A percentile compares a stretch with the other conserved stretches of the same genome.
These are phyloP conservation scores for Lipomyces yamadae DNA, from an alignment of 805 yeast species.

Conservation along the genomic window DNA sequence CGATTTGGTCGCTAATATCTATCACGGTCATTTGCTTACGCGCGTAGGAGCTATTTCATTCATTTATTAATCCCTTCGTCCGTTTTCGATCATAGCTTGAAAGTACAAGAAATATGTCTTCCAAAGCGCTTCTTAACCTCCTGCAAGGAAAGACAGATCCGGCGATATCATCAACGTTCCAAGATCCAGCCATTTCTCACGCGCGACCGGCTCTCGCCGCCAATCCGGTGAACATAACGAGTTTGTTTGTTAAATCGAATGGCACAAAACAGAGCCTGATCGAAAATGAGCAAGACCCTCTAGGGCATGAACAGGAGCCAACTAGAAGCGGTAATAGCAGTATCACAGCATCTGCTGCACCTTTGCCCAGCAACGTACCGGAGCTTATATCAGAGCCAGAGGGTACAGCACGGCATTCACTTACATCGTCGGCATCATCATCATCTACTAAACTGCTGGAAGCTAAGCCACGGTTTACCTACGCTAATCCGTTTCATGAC, in stretches of 20 bases:
- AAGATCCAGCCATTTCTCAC: conserved; percentile 32
- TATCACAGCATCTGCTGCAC: neutral
- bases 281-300: neutral
- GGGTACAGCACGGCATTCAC: neutral
- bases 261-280: neutral
- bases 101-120: conserved; percentile 7
- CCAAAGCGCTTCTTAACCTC: conserved; percentile 19
- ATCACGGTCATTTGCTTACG: neutral
- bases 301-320: neutral
- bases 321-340: neutral
- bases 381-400: neutral
- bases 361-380: neutral
- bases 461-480: conserved; percentile 27
- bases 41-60: neutral
- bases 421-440: neutral
- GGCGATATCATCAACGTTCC: conserved; percentile 9
- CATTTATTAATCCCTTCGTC: neutral
- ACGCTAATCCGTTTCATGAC: conserved; percentile 29
- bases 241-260: neutral
- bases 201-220: conserved; percentile 17
- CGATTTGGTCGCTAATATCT: neutral
- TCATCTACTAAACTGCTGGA: conserved; percentile 4
- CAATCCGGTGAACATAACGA: conserved; percentile 9
- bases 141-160: conserved; percentile 19
- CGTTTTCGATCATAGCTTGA: neutral